Conservation (phyloP, 2,329 filamentous ascomycete species). For the Aureobasidium melanogenum region DNA sequence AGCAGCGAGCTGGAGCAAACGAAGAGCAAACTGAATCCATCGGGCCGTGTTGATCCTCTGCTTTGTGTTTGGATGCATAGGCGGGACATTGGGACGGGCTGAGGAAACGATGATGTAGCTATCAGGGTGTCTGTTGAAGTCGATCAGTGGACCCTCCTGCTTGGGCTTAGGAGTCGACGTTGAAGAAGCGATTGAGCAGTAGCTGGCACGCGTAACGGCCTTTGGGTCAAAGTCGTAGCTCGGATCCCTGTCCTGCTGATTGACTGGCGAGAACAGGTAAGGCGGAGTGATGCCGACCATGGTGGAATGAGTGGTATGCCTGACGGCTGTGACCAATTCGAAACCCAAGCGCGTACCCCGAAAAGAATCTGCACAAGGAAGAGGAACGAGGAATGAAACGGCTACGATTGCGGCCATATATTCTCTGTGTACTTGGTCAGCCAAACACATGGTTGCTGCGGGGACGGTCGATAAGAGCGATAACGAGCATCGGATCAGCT, state of each 20-base stretch:
- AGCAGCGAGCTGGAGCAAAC: conserved; percentile 58
- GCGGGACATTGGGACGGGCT: conserved; percentile 50
- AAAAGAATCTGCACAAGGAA: neutral
- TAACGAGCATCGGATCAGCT: neutral
- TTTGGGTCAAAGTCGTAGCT: conserved; percentile 70
- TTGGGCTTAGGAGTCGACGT: conserved; percentile 45
- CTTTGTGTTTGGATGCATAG: conserved; percentile 64
- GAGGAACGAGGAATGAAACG: conserved; percentile 10
- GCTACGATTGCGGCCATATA: conserved; percentile 5
- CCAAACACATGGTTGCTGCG: conserved; percentile 1
- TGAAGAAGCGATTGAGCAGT: conserved; percentile 33
- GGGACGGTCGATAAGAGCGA: conserved; percentile 4
- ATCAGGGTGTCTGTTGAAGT: conserved; percentile 81
- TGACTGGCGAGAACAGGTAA: conserved; percentile 61
- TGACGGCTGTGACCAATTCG: neutral
- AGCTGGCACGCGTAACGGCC: conserved; percentile 72
- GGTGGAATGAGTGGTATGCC: neutral
- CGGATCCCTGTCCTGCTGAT: conserved; percentile 41
- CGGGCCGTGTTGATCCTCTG: conserved; percentile 60
- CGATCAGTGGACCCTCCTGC: conserved; percentile 65
- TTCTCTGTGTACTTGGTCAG: neutral
- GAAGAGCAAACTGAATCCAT: conserved; percentile 58
- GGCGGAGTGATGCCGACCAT: conserved; percentile 51
- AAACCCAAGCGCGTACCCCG: neutral
- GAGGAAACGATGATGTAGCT: conserved; percentile 57